phyloP scores from a whole-genome alignment of 129 eudicot species.

The Kitagawia praeruptora region DNA sequence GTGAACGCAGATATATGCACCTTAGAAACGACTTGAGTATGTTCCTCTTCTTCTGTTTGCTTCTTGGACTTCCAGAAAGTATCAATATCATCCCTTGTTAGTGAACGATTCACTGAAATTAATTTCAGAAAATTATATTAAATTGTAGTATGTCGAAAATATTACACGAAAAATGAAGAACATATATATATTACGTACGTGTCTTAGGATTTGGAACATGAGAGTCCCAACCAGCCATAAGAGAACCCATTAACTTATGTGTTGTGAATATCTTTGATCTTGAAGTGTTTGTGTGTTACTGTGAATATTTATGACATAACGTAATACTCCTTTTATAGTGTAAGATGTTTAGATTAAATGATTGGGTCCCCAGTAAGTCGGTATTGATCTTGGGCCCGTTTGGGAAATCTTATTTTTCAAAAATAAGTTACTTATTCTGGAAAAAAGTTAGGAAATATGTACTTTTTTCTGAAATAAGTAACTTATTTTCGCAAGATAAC shows the following conservation, averaged over 20 bases:
- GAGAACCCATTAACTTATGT: constrained; percentile 49
- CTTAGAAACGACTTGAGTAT: constrained; percentile 31
- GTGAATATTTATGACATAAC: not conserved
- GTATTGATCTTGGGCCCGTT: not conserved
- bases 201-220: constrained; percentile 37
- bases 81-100: constrained; percentile 56
- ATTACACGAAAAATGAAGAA: not conserved
- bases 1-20: constrained; percentile 1
- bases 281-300: not conserved
- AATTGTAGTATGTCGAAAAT: not conserved
- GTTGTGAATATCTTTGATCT: not conserved
- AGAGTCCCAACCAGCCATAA: constrained; percentile 77
- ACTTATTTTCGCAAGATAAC: too few species aligned
- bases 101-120: constrained; percentile 50
- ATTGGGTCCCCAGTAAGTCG: too few species aligned
- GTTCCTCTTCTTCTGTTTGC: constrained; percentile 30
- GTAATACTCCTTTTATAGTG: too few species aligned
- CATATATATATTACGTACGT: constrained; percentile 16
- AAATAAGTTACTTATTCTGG: too few species aligned
- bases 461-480: too few species aligned
- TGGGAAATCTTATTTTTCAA: too few species aligned
- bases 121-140: not conserved
- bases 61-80: constrained; percentile 52
- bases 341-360: too few species aligned
- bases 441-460: too few species aligned